These are phyloP conservation scores for Candida sithepensis DNA, from an alignment of 805 yeast genomes.

Conservation along the genomic window DNA sequence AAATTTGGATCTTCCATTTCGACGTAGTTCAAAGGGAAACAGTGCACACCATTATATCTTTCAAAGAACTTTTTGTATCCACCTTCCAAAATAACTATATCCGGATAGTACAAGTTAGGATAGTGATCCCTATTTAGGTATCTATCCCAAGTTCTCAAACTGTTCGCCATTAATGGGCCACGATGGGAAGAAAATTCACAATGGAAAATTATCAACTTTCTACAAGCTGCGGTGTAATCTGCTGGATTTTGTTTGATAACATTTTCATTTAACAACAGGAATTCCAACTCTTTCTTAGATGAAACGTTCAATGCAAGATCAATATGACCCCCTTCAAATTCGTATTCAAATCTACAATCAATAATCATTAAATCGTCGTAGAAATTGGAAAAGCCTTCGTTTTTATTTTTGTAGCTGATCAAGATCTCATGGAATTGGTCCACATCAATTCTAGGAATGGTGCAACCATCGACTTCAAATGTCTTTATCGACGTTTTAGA, in stretches of 20 bases:
- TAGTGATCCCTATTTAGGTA: slow-evolving; percentile 66
- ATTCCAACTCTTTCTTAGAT: slow-evolving; percentile 65
- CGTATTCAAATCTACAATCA: slow-evolving; percentile 93
- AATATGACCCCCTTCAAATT: slow-evolving; percentile 90
- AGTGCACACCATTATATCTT: slow-evolving; percentile 44
- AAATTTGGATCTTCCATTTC: slow-evolving; percentile 74
- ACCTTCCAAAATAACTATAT: slow-evolving; percentile 82
- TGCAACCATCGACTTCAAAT: slow-evolving; percentile 48
- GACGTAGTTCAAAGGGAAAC: slow-evolving; percentile 76
- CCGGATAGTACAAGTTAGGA: slow-evolving; percentile 84
- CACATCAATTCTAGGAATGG: slow-evolving; percentile 66
- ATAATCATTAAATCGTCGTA: slow-evolving; percentile 60
- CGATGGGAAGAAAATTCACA: slow-evolving; percentile 92
- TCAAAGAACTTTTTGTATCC: slow-evolving; percentile 83
- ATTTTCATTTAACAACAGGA: slow-evolving; percentile 37
- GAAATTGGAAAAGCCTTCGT: slow-evolving; percentile 34
- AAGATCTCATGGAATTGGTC: slow-evolving; percentile 55
- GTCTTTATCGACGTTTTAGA: slow-evolving; percentile 37
- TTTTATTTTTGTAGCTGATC: slow-evolving; percentile 33
- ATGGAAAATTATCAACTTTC: slow-evolving; percentile 72
- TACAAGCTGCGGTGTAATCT: slow-evolving; percentile 22
- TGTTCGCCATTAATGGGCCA: slow-evolving; percentile 91
- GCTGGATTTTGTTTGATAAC: slow-evolving; percentile 20
- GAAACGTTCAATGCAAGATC: slow-evolving; percentile 76
- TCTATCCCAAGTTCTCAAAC: slow-evolving; percentile 81